A percentile compares a stretch with the other conserved stretches of the same genome.
Evolutionary conservation across 2,329 filamentous ascomycete species (phyloP).

Genomic region (Colletotrichum navitas): DNA sequence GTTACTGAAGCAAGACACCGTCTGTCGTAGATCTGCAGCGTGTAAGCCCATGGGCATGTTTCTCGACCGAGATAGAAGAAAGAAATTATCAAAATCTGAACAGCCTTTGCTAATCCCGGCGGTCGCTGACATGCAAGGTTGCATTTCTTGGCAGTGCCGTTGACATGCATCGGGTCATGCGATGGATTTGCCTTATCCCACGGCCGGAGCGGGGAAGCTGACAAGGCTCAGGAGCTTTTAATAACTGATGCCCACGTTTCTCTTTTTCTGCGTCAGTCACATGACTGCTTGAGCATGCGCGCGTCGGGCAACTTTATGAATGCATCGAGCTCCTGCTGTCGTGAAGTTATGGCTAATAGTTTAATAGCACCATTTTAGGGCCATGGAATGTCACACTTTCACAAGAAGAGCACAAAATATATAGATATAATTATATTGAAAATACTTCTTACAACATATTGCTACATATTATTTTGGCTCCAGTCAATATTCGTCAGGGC

Average conservation of each 20-base stretch:
- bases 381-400: too few species aligned
- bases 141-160: conserved; percentile 9
- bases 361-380: too few species aligned
- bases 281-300: background rate
- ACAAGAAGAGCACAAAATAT: too few species aligned
- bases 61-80: background rate
- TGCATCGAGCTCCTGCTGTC: too few species aligned
- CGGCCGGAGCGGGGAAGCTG: conserved; percentile 9
- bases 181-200: background rate
- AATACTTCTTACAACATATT: background rate
- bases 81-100: too few species aligned
- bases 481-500: background rate
- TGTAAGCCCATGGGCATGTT: background rate
- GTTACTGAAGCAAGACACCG: conserved; percentile 46
- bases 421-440: background rate
- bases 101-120: too few species aligned
- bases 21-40: conserved; percentile 14
- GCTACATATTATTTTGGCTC: too few species aligned
- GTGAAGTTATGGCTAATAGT: too few species aligned
- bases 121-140: background rate
- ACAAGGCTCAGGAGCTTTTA: background rate
- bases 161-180: conserved; percentile 2
- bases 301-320: too few species aligned
- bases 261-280: too few species aligned
- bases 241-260: background rate